Conservation (phyloP, 345 rosid genomes). For the Gossypium longicalyx region DNA sequence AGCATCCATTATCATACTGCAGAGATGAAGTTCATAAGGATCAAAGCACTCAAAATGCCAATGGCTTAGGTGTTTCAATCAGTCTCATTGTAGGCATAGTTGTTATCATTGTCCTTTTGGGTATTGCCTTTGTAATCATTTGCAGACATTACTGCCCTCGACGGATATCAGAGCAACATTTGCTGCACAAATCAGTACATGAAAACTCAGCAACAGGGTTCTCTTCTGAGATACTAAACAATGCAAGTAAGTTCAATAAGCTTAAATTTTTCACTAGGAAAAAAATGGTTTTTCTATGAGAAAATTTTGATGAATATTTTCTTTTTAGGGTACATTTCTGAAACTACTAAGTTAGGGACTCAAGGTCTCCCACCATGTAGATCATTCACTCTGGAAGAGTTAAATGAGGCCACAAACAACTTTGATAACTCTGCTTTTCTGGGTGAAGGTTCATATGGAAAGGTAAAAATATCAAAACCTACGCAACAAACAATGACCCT, state of each 20-base stretch:
- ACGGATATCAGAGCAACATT: slow-evolving; percentile 40
- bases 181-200: slow-evolving; percentile 50
- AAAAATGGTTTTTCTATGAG: background rate
- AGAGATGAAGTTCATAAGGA: slow-evolving; percentile 26
- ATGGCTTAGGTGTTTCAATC: slow-evolving; percentile 35
- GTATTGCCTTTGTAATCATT: slow-evolving; percentile 37
- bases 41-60: slow-evolving; percentile 20
- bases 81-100: slow-evolving; percentile 50
- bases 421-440: slow-evolving; percentile 60
- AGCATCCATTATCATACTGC: slow-evolving; percentile 44
- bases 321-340: slow-evolving; percentile 68
- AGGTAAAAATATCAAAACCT: slow-evolving; percentile 41
- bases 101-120: slow-evolving; percentile 47
- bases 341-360: slow-evolving; percentile 60
- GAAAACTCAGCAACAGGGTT: slow-evolving; percentile 48
- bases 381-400: slow-evolving; percentile 64
- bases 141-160: slow-evolving; percentile 38
- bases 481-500: background rate
- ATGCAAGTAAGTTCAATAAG: slow-evolving; percentile 64
- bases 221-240: slow-evolving; percentile 76
- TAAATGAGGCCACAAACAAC: slow-evolving; percentile 75
- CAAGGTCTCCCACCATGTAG: slow-evolving; percentile 53
- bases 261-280: background rate
- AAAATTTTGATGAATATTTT: background rate
- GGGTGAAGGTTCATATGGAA: slow-evolving; percentile 77